Evolutionary conservation across 768 basidiomycete genomes (phyloP), one percentile per base, ranked within the genome.

Genomic region (Coprinellus micaceus): DNA sequence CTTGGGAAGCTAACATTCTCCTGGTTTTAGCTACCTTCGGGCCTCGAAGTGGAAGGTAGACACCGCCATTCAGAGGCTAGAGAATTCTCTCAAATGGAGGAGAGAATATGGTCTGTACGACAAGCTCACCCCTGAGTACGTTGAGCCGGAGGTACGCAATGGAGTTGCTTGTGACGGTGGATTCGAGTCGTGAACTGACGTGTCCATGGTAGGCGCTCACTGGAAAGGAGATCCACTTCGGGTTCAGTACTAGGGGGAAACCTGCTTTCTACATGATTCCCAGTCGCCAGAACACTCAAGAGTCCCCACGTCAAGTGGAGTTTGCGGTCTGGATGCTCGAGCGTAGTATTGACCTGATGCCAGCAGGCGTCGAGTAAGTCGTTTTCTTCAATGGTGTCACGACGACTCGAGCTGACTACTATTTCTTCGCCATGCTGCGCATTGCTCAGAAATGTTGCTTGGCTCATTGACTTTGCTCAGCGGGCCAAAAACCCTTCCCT

Each of bases 381-480:
- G n/a, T n/a, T n/a, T n/a, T n/a, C n/a, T n/a, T n/a, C 39, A 37
- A 19, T 12, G 54, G 19, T 3, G 44, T 43, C 15, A 30, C 33
- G 24, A 43, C n/a, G 7, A 2, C 22, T 4, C 26, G 48, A 57
- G 21, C 54, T 15, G 57, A 10, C 46, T 33, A 25, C 50, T 44
- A 40, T 43, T 17, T 29, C 22, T 47, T 49, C 9, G 17, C 36
- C 9, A 9, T 37, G 9, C 36, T 37, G 9, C 17, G 9, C 36
- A 9, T 12, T 13, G 30, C 47, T 2, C 36, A 91, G 90, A 67
- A 85, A 81, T 10, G 60, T 93, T 24, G 78, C 77, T 12, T 74
- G 92, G 22, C 81, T 94, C 71, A 84, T 92, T 61, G 85, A 94
- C 74, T 91, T 85, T 52, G 87, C 81, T 4, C 88, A 89, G 66